Base-by-base conservation (phyloP, 2,329 filamentous ascomycete species). In the Diaporthe capsici region DNA sequence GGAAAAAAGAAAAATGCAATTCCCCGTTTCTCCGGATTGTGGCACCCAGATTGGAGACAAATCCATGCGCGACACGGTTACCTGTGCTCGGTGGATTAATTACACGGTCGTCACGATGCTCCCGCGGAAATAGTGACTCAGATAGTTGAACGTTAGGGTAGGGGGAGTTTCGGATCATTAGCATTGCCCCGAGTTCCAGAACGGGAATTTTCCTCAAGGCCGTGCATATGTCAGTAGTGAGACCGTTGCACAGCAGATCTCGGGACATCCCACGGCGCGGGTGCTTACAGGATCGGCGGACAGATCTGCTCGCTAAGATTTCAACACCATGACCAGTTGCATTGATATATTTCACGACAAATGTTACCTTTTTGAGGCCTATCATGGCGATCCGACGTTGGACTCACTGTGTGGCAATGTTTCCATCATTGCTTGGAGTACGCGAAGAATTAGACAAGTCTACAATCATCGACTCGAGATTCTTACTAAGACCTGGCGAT, bases 31-130 rank as follows among this genome's bases (percentile, higher is more conserved):
- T 53, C n/a, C n/a, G 12, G 51, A 12, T 5, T 28, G n/a, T 53
- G 44, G 17, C 17, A 7, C n/a, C 2, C 4, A n/a, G 4, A 53
- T 53, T 17, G n/a, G n/a, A 28, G 12, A 25, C n/a, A 53, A 15
- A 15, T 1, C 3, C n/a, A 53, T 12, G 4, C 8, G 9, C 10
- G 10, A 2, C n/a, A 39, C 0, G 7, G 17, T 5, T n/a, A 10
- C 31, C 31, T 39, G 20, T 39, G 12, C 0, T 60, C 10, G 34
- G 20, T 22, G 10, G 13, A 13, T 39, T n/a, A 20, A 49, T 20
- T 44, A 2, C 42, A n/a, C 34, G 8, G 31, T 8, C 12, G 8
- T 60, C 31, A 60, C 20, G 37, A n/a, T n/a, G 4, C 31, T n/a
- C 20, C 57, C 20, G 31, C 10, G n/a, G 15, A 28, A 31, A 28